These are phyloP conservation scores for Cucumis melo DNA, from an alignment of 306 rosid species.

Conservation along the genomic window DNA sequence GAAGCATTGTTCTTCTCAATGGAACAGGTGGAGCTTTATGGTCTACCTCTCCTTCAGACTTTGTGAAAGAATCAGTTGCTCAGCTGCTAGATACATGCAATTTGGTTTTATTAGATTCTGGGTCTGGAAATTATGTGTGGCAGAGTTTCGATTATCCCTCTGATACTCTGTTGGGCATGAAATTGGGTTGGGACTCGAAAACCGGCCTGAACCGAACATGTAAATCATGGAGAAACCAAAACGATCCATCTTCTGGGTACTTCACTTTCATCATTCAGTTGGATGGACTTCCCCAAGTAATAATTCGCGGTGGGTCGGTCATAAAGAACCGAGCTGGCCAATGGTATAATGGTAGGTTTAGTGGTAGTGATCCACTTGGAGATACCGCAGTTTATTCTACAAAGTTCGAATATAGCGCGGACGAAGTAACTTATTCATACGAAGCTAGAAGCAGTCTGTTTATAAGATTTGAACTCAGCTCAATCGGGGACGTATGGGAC, in stretches of 20 bases:
- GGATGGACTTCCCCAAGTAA: slow-evolving; percentile 30
- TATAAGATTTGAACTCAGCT: too few species aligned
- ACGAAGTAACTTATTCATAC: slow-evolving; percentile 22
- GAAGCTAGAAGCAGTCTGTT: neutral
- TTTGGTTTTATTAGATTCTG: slow-evolving; percentile 22
- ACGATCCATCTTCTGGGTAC: slow-evolving; percentile 30
- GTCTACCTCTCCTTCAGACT: slow-evolving; percentile 14
- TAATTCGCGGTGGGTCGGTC: slow-evolving; percentile 13
- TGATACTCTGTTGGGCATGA: slow-evolving; percentile 34
- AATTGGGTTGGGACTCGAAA: slow-evolving; percentile 33
- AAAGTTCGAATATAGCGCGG: slow-evolving; percentile 15
- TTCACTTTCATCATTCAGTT: slow-evolving; percentile 22
- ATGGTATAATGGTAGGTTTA: slow-evolving; percentile 30
- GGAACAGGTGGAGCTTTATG: slow-evolving; percentile 13
- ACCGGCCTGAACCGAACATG: slow-evolving; percentile 25
- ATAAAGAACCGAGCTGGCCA: slow-evolving; percentile 31
- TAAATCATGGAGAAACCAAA: slow-evolving; percentile 27
- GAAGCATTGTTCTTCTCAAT: slow-evolving; percentile 20
- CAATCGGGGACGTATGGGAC: slow-evolving; percentile 16
- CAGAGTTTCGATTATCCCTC: slow-evolving; percentile 44
- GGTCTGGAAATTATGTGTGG: slow-evolving; percentile 21
- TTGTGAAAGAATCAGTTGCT: slow-evolving; percentile 11
- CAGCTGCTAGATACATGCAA: slow-evolving; percentile 32
- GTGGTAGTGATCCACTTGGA: slow-evolving; percentile 9
- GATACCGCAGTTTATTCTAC: slow-evolving; percentile 28